A percentile compares a stretch with the other conserved stretches of the same genome.
Conservation (phyloP, 331 rosid species). For the Erythrophleum ivorense region DNA sequence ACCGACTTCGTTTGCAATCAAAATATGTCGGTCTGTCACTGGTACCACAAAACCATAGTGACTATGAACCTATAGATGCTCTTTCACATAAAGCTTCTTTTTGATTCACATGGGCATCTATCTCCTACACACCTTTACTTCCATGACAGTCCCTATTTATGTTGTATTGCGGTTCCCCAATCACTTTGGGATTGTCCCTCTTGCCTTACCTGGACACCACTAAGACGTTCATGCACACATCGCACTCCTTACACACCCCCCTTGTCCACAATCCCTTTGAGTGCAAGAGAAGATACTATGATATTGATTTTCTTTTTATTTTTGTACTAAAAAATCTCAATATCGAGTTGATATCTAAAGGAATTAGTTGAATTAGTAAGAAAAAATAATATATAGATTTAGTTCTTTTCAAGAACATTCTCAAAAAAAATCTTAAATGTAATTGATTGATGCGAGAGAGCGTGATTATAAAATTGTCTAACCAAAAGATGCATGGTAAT, state of each 20-base stretch:
- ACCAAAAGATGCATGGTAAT: no score
- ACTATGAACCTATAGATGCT: neutral
- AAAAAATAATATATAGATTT: no score
- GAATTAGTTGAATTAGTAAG: no score
- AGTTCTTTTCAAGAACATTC: no score
- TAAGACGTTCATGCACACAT: neutral
- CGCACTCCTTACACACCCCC: neutral
- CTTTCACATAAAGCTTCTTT: neutral
- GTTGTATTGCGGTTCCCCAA: conserved; percentile 41
- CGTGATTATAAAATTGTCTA: no score
- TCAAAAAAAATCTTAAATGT: no score
- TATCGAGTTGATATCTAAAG: no score
- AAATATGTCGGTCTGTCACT: no score
- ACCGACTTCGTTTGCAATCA: no score
- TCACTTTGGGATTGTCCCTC: conserved; percentile 18
- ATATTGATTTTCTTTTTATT: neutral
- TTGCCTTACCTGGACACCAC: conserved; percentile 45
- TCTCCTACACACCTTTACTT: neutral
- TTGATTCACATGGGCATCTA: neutral
- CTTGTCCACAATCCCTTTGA: neutral
- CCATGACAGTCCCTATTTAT: conserved; percentile 20
- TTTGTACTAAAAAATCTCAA: neutral
- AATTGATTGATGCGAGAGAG: no score
- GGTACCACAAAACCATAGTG: no score
- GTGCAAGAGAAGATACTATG: neutral